Percentiles rank a stretch among this genome's conserved stretches.
Conservation (phyloP, 495 filamentous ascomycete genomes). For the Aspergillus cavernicola region DNA sequence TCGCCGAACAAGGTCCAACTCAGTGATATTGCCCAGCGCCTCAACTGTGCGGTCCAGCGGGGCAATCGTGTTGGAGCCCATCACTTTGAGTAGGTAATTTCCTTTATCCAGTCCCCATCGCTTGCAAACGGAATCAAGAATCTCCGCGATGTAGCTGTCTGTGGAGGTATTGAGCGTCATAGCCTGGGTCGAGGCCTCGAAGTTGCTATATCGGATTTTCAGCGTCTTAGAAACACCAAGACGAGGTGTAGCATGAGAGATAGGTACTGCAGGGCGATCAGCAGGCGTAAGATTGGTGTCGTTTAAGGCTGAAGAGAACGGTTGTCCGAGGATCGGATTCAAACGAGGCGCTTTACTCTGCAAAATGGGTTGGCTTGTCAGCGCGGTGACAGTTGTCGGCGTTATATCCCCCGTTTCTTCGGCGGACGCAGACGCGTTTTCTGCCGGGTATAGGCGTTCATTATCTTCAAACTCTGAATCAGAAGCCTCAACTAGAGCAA, state of each 20-base stretch:
- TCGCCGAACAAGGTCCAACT: conserved; percentile 84
- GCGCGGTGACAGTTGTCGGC: conserved; percentile 38
- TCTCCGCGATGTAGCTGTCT: conserved; percentile 91
- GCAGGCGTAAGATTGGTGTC: conserved; percentile 55
- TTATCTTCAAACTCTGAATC: conserved; percentile 75
- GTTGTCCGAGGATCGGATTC: conserved; percentile 57
- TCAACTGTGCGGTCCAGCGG: conserved; percentile 85
- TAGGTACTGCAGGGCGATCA: conserved; percentile 56
- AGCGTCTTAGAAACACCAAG: conserved; percentile 81
- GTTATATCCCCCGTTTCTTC: conserved; percentile 36
- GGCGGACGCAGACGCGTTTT: conserved; percentile 53
- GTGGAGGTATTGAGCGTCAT: conserved; percentile 81
- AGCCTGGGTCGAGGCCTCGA: conserved; percentile 55
- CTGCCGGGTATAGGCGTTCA: conserved; percentile 67
- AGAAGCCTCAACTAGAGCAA: conserved; percentile 81
- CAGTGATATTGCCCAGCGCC: conserved; percentile 75
- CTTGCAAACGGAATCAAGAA: conserved; percentile 85
- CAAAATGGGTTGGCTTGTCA: conserved; percentile 29
- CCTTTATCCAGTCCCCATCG: conserved; percentile 87
- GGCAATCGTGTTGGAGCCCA: conserved; percentile 77
- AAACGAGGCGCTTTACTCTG: conserved; percentile 36
- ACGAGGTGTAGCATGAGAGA: conserved; percentile 58
- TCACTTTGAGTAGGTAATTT: conserved; percentile 83
- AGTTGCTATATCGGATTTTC: conserved; percentile 77
- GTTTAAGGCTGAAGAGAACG: conserved; percentile 50